phyloP scores from a whole-genome alignment of 441 rosid genomes.

The Flueggea neowawraea region DNA sequence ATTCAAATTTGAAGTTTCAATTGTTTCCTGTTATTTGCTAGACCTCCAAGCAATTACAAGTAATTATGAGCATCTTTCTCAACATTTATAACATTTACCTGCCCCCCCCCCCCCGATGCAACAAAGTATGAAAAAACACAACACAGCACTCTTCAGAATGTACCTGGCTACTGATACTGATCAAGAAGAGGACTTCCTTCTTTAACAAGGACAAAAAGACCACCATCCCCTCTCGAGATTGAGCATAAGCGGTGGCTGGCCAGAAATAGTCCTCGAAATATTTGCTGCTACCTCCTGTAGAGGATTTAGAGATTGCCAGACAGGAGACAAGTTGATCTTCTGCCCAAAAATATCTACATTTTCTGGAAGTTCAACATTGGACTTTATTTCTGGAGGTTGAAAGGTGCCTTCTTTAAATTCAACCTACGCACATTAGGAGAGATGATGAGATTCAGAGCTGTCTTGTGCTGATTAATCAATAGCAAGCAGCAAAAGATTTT shows the following conservation, averaged over 20 bases:
- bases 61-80: too few species aligned
- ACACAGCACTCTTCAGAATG: neutral
- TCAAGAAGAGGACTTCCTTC: constrained; percentile 86
- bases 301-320: constrained; percentile 75
- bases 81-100: too few species aligned
- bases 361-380: constrained; percentile 66
- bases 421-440: constrained; percentile 42
- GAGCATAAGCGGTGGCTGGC: constrained; percentile 81
- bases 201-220: constrained; percentile 86
- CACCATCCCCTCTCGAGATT: constrained; percentile 96
- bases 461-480: neutral
- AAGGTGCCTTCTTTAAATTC: constrained; percentile 81
- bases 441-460: neutral
- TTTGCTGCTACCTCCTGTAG: constrained; percentile 70
- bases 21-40: too few species aligned
- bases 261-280: constrained; percentile 64
- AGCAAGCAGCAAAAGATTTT: too few species aligned
- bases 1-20: too few species aligned
- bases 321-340: constrained; percentile 55
- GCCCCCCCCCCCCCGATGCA: too few species aligned
- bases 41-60: too few species aligned
- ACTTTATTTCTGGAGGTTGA: constrained; percentile 82
- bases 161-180: constrained; percentile 22
- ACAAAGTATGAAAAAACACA: too few species aligned
- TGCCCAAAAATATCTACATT: constrained; percentile 72